Evolutionary conservation across 192 early-diverging fungal species (phyloP), one percentile per base, ranked within the genome.

Genomic region (Dimargaris xerosporica): DNA sequence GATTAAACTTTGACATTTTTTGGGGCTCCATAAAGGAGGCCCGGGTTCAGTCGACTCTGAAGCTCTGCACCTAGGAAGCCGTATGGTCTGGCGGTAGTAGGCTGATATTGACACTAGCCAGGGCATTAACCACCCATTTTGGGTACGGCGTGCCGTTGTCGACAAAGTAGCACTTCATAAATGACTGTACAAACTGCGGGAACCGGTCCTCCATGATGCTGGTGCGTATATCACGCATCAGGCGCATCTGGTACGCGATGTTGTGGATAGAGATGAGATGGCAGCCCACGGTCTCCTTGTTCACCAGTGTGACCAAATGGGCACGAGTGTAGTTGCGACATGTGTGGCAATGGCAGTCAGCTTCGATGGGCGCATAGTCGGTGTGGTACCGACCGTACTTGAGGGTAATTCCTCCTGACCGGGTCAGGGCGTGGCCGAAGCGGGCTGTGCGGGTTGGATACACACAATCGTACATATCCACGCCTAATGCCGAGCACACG

Each of bases 391-490:
- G 75, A 26, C 75, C 78, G 50, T 81, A 73, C 65, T 77, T 80
- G 58, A 92, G 70, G 16, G 75, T 67, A 42, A 92, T 65, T 28
- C 84, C 76, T 9, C 88, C 90, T 6, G 80, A 75, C 58, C 82
- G 72, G 42, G 85, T 87, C 48, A 92, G 73, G 13, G 90, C 90
- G 69, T 88, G 88, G 23, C 90, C 90, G 66, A 92, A 92, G 41
- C 90, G 84, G 5, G 90, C 90, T 23, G 90, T 92, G 47, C 90
- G 80, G 3, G 90, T 92, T 0, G 90, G 90, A 67, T 85, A 92
- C 28, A 92, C 90, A 71, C 90, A 92, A 66, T 92, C 90, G 69
- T 85, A 92, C 88, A 90, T 90, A 69, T 92, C 88, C 45, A 92
- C 87, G 42, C 90, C 90, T 65, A 92, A 71, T 41, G 90, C 88